A percentile compares a stretch with the other conserved stretches of the same genome.
These are phyloP conservation scores for Cercophora samala DNA, from an alignment of 495 filamentous ascomycete species.

Conservation along the genomic window DNA sequence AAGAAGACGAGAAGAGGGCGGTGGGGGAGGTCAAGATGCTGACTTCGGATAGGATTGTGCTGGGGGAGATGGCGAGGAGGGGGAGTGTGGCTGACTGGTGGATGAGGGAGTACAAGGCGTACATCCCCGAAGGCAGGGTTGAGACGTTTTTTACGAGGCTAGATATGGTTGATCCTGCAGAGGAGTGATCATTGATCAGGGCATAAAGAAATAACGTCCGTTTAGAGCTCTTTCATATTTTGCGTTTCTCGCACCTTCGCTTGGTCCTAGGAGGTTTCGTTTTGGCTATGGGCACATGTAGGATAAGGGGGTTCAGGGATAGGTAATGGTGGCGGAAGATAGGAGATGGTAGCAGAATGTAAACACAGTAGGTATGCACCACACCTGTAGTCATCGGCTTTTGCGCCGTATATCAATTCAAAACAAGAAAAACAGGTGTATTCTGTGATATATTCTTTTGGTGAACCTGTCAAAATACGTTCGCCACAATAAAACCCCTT, in stretches of 20 bases:
- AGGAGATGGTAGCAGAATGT: no score
- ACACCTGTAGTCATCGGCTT: no score
- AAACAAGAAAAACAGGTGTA: no score
- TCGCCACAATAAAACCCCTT: not conserved
- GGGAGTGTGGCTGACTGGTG: constrained; percentile 25
- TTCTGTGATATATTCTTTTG: no score
- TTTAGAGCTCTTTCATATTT: not conserved
- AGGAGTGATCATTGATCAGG: not conserved
- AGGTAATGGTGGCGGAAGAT: no score
- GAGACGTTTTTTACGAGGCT: constrained; percentile 14
- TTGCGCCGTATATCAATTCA: no score
- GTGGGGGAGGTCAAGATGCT: constrained; percentile 18
- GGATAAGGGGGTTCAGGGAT: no score
- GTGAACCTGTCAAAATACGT: no score
- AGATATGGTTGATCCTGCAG: constrained; percentile 19
- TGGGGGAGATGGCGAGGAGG: not conserved
- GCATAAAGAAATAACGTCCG: no score
- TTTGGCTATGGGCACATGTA: no score
- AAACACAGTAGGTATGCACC: no score
- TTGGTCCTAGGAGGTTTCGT: not conserved
- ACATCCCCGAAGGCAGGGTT: constrained; percentile 19
- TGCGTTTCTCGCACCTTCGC: not conserved
- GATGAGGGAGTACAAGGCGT: constrained; percentile 20
- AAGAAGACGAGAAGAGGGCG: not conserved
- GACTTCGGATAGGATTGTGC: constrained; percentile 21